Base-by-base conservation (phyloP, 2,329 filamentous ascomycete genomes). In the Pseudofabraea citricarpa region DNA sequence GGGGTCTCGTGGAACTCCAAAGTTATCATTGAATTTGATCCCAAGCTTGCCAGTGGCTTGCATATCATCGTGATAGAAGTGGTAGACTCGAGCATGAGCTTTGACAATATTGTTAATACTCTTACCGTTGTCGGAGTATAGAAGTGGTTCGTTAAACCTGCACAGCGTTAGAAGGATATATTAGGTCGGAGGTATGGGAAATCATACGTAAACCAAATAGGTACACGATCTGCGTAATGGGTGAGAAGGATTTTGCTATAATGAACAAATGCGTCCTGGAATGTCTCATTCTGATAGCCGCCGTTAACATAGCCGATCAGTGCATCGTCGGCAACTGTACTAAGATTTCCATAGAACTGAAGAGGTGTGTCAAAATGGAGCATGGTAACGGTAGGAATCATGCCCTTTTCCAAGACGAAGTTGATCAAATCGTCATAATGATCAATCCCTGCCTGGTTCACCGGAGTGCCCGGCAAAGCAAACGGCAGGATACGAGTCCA, bases 381-480 rank as follows among this genome's bases (percentile, higher is more conserved):
- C 3, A 77, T 57, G 0, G 72, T 72, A 0, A 72, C 64, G 3
- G 66, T 61, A 0, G 73, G 73, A 1, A 61, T 59, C 67, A 77
- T 71, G 4, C 72, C 73, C 39, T 74, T 70, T 26, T 69, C 64
- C 1, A 76, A 49, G 15, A 70, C 61, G 15, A 66, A 72, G 41
- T 75, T 62, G 51, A 77, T 74, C 6, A 77, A 58, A 40, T 77
- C 70, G 44, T 73, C 66, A 47, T 77, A 77, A 52, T 77, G 73
- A 10, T 71, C 63, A 12, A 77, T 60, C 1, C 64, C 73, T 37
- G 70, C 59, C 42, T 69, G 58, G 43, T 77, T 77, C 12, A 77
- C 66, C 0, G 74, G 74, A 1, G 72, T 69, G 0, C 69, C 70
- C 0, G 68, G 66, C 3, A 73, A 40, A 0, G 63, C 67, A 47